Base-by-base conservation (phyloP, 352 stramenopile species). In the Globisporangium sylvaticum region DNA sequence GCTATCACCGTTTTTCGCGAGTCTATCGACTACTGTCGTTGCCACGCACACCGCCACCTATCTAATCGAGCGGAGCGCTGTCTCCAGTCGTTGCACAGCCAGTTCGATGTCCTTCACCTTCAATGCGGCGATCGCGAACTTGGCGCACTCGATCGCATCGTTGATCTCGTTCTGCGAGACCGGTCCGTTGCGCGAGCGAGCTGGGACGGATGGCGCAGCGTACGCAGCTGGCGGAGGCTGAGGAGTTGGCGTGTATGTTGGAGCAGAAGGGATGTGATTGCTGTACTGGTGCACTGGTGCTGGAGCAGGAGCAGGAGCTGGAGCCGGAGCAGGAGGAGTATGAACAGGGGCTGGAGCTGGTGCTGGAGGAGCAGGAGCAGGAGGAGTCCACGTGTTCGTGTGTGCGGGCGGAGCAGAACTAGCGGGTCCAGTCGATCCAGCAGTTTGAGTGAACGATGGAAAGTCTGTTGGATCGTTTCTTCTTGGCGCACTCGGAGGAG, bases 101-200 rank as follows among this genome's bases (percentile, higher is more conserved):
- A 95, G 67, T n/a, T 94, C 83, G 32, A 90, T 76, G 46, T 95
- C 85, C 76, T 93, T 92, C 48, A 91, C 84, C 79, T 95, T 94
- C 25, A 95, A 70, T 22, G 87, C 85, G 29, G 87, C 87, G 55
- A 91, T 73, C 4, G 87, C 87, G 44, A 95, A 95, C 67, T 94
- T 94, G 15, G 84, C 81, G 44, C 76, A 92, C 62, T 95, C 87
- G 57, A 94, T 89, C 9, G 87, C 87, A 57, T 95, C 87, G 60
- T 92, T 91, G 34, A 94, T 82, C 32, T 95, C 77, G 62, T 74
- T 89, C 44, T 91, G 83, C 20, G 82, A 87, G 24, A 83, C 73
- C 3, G 76, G 73, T 5, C 79, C 76, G 52, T 72, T 70, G 18
- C 73, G 74, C 9, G 76, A 67, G 6, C 73, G 71, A 66, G 72